A percentile compares a stretch with the other conserved stretches of the same genome.
Conservation (phyloP, 805 yeast species). For the Cyberlindnera galapagoensis region DNA sequence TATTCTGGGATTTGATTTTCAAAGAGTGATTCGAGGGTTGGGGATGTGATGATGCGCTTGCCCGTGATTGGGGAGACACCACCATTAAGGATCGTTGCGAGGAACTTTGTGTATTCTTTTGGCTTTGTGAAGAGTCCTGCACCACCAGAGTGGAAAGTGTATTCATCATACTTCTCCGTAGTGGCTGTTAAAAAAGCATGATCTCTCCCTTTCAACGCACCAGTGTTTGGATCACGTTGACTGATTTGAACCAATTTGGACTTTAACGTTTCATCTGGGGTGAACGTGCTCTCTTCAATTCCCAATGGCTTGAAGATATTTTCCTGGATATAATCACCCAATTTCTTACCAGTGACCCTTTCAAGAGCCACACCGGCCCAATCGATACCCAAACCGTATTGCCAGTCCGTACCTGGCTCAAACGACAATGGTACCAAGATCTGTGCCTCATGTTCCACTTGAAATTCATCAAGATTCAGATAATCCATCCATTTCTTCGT, state of each 20-base stretch:
- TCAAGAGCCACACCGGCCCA: slow-evolving; percentile 32
- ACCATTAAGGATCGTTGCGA: slow-evolving; percentile 34
- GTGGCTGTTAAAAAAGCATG: slow-evolving; percentile 8
- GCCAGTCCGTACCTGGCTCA: slow-evolving; percentile 33
- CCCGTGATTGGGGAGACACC: slow-evolving; percentile 35
- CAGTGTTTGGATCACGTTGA: slow-evolving; percentile 16
- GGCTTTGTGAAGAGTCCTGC: slow-evolving; percentile 37
- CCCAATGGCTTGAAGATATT: slow-evolving; percentile 27
- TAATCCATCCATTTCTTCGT: slow-evolving; percentile 19
- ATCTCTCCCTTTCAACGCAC: slow-evolving; percentile 6
- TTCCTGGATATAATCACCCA: slow-evolving; percentile 25
- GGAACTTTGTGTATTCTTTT: slow-evolving; percentile 32
- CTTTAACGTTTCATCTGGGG: slow-evolving; percentile 16
- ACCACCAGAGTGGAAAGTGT: slow-evolving; percentile 32
- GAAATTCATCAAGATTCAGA: slow-evolving; percentile 15
- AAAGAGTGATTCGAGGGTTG: slow-evolving; percentile 28
- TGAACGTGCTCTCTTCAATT: slow-evolving; percentile 23
- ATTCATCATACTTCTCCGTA: slow-evolving; percentile 2
- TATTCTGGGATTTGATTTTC: slow-evolving; percentile 28
- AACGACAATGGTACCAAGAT: slow-evolving; percentile 23
- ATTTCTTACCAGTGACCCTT: slow-evolving; percentile 23
- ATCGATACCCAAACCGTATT: slow-evolving; percentile 30
- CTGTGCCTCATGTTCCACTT: slow-evolving; percentile 9
- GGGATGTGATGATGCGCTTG: slow-evolving; percentile 23
- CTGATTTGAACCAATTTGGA: slow-evolving; percentile 21